Evolutionary conservation across 2,329 filamentous ascomycete genomes (phyloP).

Genomic region (Cytospora schulzeri): DNA sequence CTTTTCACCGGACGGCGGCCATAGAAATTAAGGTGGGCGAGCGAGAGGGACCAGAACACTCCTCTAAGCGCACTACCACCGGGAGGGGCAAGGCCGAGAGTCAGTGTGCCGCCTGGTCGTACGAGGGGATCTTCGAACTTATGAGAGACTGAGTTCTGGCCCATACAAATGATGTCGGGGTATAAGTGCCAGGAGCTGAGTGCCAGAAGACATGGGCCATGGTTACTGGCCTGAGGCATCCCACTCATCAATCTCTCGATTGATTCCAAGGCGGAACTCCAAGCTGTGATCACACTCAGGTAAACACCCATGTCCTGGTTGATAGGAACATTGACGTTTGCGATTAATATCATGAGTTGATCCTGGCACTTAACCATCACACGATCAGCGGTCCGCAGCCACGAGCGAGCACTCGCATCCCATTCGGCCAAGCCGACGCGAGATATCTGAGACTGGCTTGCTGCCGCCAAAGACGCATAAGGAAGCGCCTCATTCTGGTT

Average conservation of each 20-base stretch:
- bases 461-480: not conserved
- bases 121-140: not conserved
- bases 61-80: not conserved
- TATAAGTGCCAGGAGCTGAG: conserved; percentile 21
- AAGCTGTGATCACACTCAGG: conserved; percentile 5
- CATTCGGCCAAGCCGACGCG: conserved; percentile 34
- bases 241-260: conserved; percentile 11
- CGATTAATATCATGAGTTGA: conserved; percentile 32
- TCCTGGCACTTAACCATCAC: conserved; percentile 29
- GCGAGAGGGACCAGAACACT: not conserved
- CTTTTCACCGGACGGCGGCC: not conserved
- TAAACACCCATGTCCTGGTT: not conserved
- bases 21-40: not conserved
- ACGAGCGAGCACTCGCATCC: conserved; percentile 38
- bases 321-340: conserved; percentile 25
- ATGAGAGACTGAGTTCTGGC: not conserved
- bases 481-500: not conserved
- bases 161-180: conserved; percentile 15
- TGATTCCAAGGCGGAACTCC: not conserved
- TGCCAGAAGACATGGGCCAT: conserved; percentile 9
- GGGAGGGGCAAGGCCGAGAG: not conserved
- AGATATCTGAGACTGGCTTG: conserved; percentile 21
- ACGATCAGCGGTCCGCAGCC: conserved; percentile 35
- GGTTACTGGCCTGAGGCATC: conserved; percentile 8
- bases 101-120: not conserved